A percentile compares a stretch with the other conserved stretches of the same genome.
These are phyloP conservation scores for Candida tetrigidarum DNA, from an alignment of 1,139 yeast genomes.

Conservation along the genomic window DNA sequence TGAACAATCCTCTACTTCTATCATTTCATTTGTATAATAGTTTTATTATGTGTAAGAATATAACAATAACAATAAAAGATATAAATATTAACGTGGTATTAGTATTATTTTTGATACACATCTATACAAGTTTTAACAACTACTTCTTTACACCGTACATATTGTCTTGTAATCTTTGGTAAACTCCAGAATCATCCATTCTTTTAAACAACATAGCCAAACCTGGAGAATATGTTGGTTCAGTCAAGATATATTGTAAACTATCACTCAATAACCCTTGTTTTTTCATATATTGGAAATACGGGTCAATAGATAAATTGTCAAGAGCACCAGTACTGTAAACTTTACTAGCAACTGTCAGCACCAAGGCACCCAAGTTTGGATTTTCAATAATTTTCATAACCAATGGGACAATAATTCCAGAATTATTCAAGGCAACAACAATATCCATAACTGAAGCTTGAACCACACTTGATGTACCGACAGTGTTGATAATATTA, in stretches of 20 bases:
- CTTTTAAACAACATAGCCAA: constrained; percentile 36
- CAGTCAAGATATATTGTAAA: constrained; percentile 31
- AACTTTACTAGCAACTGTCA: constrained; percentile 29
- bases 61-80: background rate
- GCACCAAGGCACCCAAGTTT: constrained; percentile 27
- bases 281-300: constrained; percentile 30
- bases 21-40: background rate
- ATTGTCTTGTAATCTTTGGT: constrained; percentile 34
- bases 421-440: constrained; percentile 37
- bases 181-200: constrained; percentile 39
- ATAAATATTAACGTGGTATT: constrained; percentile 4
- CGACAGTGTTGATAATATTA: constrained; percentile 34
- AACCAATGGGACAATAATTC: constrained; percentile 32
- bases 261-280: constrained; percentile 25
- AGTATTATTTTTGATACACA: background rate
- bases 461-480: constrained; percentile 29
- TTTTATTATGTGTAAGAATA: too few species aligned
- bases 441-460: constrained; percentile 30
- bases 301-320: constrained; percentile 28
- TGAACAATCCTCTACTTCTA: constrained; percentile 20
- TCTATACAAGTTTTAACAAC: background rate
- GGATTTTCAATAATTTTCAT: constrained; percentile 30
- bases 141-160: constrained; percentile 30
- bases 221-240: constrained; percentile 36
- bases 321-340: constrained; percentile 41